phyloP scores from a whole-genome alignment of 345 rosid genomes.

The Turnera subulata region DNA sequence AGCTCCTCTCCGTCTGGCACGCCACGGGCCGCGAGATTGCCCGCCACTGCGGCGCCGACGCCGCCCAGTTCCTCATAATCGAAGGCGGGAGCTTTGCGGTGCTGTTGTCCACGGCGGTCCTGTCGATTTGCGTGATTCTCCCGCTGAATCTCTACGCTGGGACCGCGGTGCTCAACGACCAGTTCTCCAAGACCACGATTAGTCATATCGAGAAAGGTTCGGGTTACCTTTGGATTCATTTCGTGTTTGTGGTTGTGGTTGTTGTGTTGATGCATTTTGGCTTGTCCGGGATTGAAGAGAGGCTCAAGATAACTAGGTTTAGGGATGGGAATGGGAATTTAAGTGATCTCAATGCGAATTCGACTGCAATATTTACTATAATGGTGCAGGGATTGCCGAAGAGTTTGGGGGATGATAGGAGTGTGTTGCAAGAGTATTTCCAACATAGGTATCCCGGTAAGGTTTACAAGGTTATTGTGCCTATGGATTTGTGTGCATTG shows the following conservation, averaged over 20 bases:
- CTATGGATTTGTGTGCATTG: slow-evolving; percentile 94
- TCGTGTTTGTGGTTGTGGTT: slow-evolving; percentile 57
- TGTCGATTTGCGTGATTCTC: slow-evolving; percentile 61
- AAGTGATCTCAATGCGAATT: slow-evolving; percentile 55
- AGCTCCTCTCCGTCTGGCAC: slow-evolving; percentile 97
- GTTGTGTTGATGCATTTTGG: slow-evolving; percentile 66
- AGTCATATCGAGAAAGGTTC: slow-evolving; percentile 83
- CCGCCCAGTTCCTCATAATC: slow-evolving; percentile 83
- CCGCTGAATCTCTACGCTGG: slow-evolving; percentile 83
- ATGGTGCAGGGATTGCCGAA: slow-evolving; percentile 93
- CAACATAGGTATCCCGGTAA: slow-evolving; percentile 75
- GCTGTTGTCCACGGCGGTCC: slow-evolving; percentile 43
- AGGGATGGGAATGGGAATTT: slow-evolving; percentile 92
- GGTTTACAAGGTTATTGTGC: slow-evolving; percentile 68
- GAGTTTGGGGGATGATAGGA: slow-evolving; percentile 63
- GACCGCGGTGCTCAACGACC: slow-evolving; percentile 61
- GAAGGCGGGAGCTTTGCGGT: slow-evolving; percentile 86
- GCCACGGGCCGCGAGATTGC: slow-evolving; percentile 86
- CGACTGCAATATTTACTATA: slow-evolving; percentile 76
- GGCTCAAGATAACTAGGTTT: slow-evolving; percentile 80
- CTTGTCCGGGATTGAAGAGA: slow-evolving; percentile 56
- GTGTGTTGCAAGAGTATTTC: slow-evolving; percentile 66
- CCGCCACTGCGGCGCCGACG: slow-evolving; percentile 92
- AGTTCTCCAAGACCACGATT: slow-evolving; percentile 85
- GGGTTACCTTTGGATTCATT: slow-evolving; percentile 77